Base-by-base conservation (phyloP, 208 protist species). In the Crithidia bombi region DNA sequence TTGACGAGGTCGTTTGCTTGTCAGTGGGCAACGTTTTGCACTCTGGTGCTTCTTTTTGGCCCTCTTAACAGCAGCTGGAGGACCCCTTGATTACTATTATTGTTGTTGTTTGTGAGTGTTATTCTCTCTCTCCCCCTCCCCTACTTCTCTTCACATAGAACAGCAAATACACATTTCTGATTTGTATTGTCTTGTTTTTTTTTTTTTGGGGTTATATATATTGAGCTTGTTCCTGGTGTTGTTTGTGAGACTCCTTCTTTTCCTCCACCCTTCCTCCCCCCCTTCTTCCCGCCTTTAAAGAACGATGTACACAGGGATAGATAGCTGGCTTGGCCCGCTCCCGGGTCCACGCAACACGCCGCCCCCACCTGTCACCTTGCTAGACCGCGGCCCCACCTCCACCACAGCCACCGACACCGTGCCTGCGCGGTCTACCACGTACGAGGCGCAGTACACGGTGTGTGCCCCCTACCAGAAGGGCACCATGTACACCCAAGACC, bases 401-500 rank as follows among this genome's bases (percentile, higher is more conserved):
- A 81, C 58, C 11, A 55, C 52, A 5, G 78, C 63, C 43, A 86
- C 69, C 46, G 82, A 90, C 71, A 66, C 78, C 1, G 59, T 88
- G 36, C 78, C 82, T 0, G 75, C 84, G 30, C 85, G 79, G 35
- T 84, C 83, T 36, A 92, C 86, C 15, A 91, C 83, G 36, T 95
- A 91, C 61, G 73, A 86, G 32, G 78, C 83, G 19, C 90, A 91
- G 58, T 86, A 79, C 63, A 73, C 79, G 5, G 46, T 83, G 21
- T 68, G 76, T 21, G 30, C 71, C 9, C 52, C 75, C 1, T 83
- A 90, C 41, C 68, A 86, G 32, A 83, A 78, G 25, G 87, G 85
- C 38, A 79, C 81, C 44, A 67, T 93, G 39, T 93, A 92, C 69
- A 77, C 85, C 26, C 87, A 93, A 35, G 78, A 90, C 67, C 78